Conservation (phyloP, 2,329 filamentous ascomycete species). For the Stemphylium lycopersici region DNA sequence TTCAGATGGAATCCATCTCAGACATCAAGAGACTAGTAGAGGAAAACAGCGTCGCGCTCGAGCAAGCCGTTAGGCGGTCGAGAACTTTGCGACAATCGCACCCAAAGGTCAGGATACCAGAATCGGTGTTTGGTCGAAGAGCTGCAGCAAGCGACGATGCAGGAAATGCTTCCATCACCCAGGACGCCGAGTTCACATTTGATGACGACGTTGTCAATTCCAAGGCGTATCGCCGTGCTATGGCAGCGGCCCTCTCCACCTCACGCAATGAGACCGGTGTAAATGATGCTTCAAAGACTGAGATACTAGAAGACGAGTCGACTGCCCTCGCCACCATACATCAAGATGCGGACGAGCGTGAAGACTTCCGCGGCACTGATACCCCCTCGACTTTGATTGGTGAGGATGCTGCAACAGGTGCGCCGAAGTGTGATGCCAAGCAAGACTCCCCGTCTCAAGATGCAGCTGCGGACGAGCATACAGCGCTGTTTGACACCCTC, state of each 20-base stretch:
- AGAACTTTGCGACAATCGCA: slow-evolving; percentile 33
- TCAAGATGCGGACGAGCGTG: neutral
- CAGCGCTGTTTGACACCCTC: slow-evolving; percentile 17
- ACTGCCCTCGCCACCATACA: slow-evolving; percentile 2
- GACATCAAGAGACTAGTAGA: slow-evolving; percentile 40
- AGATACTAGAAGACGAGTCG: slow-evolving; percentile 15
- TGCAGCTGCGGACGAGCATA: slow-evolving; percentile 3
- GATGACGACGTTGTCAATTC: slow-evolving; percentile 43
- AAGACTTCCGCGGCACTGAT: neutral
- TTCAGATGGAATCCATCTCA: slow-evolving; percentile 46
- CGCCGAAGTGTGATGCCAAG: slow-evolving; percentile 1
- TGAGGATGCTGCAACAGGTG: neutral
- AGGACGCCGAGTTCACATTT: slow-evolving; percentile 38
- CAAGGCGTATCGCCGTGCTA: slow-evolving; percentile 38
- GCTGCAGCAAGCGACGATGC: slow-evolving; percentile 1
- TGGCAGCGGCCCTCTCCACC: slow-evolving; percentile 34
- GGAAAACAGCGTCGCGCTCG: slow-evolving; percentile 36
- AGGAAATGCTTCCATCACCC: slow-evolving; percentile 26
- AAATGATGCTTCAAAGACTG: neutral
- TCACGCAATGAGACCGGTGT: slow-evolving; percentile 6
- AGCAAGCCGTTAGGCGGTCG: slow-evolving; percentile 35
- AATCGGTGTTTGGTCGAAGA: slow-evolving; percentile 30
- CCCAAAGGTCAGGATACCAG: slow-evolving; percentile 36
- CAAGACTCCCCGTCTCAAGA: neutral
- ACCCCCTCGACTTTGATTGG: neutral